phyloP scores from a whole-genome alignment of 225 moss, liverwort and hornwort genomes.

The Ulota crispa region DNA sequence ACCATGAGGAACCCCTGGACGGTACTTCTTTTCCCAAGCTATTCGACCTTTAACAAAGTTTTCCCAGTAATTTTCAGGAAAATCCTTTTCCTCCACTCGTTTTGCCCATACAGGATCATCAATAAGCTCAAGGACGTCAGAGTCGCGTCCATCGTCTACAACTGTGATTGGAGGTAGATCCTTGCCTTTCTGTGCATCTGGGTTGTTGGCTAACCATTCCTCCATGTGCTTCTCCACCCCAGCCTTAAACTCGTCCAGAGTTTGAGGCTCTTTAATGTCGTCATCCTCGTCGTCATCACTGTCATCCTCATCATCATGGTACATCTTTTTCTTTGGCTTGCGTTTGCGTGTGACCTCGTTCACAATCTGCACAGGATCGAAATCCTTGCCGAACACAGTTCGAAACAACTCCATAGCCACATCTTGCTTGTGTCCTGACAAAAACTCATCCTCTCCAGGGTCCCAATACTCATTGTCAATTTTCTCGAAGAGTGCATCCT shows the following conservation, averaged over 20 bases:
- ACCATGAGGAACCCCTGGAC: conserved; percentile 76
- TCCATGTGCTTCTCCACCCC: conserved; percentile 61
- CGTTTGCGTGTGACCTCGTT: conserved; percentile 30
- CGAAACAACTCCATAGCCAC: conserved; percentile 59
- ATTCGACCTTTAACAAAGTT: conserved; percentile 72
- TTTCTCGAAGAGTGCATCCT: conserved; percentile 65
- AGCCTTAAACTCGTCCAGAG: conserved; percentile 47
- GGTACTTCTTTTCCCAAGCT: conserved; percentile 88
- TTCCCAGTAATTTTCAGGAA: conserved; percentile 73
- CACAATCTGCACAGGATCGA: conserved; percentile 47
- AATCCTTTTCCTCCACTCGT: conserved; percentile 55
- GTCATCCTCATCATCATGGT: conserved; percentile 17
- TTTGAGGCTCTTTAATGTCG: conserved; percentile 11
- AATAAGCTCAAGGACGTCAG: conserved; percentile 35
- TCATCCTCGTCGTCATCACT: conserved; percentile 33
- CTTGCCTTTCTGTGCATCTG: conserved; percentile 35
- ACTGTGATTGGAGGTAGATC: conserved; percentile 51
- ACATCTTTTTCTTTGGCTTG: conserved; percentile 27
- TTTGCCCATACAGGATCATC: conserved; percentile 90
- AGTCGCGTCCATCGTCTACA: conserved; percentile 62
- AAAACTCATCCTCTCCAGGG: conserved; percentile 85
- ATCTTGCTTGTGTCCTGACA: conserved; percentile 51
- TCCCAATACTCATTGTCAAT: conserved; percentile 88
- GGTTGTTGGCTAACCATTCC: conserved; percentile 51
- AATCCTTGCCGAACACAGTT: conserved; percentile 54